Percentiles rank a stretch among this genome's conserved stretches.
Evolutionary conservation across 768 basidiomycete species (phyloP).

Genomic region (Suillus subalutaceus): DNA sequence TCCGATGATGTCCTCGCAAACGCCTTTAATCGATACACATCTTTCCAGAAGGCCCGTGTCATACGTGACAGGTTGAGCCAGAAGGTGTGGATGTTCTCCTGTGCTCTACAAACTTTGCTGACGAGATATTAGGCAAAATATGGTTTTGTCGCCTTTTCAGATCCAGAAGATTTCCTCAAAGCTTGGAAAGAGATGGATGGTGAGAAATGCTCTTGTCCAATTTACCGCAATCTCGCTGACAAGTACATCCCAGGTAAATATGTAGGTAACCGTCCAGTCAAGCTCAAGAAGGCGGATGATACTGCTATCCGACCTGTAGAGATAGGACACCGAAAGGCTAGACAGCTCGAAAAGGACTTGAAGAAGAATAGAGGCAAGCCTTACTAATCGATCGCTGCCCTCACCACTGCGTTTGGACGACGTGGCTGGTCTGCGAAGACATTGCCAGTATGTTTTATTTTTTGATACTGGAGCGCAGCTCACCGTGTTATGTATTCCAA

Average conservation of each 20-base stretch:
- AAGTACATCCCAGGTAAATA: constrained; percentile 71
- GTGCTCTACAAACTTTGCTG: not conserved
- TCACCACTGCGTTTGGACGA: not conserved
- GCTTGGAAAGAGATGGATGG: constrained; percentile 99
- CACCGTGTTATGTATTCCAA: constrained; percentile 19
- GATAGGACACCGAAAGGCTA: constrained; percentile 92
- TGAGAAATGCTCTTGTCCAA: constrained; percentile 37
- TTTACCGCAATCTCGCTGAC: not conserved
- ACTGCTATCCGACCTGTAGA: constrained; percentile 87
- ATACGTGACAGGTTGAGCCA: constrained; percentile 92
- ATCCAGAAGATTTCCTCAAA: constrained; percentile 96
- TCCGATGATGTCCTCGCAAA: constrained; percentile 92
- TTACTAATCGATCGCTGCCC: constrained; percentile 48
- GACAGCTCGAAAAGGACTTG: constrained; percentile 84
- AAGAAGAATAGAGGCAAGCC: constrained; percentile 89
- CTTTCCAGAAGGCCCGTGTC: constrained; percentile 94
- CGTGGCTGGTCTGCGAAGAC: constrained; percentile 3
- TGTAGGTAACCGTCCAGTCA: constrained; percentile 96
- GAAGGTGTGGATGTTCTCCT: constrained; percentile 61
- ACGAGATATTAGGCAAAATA: constrained; percentile 74
- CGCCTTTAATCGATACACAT: constrained; percentile 91
- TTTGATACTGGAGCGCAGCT: constrained; percentile 27
- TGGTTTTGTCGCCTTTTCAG: constrained; percentile 96
- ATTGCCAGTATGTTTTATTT: constrained; percentile 32
- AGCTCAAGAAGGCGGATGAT: constrained; percentile 91